Evolutionary conservation across 176 grass and related monocot genomes (phyloP).

Genomic region (Musa beccarii): DNA sequence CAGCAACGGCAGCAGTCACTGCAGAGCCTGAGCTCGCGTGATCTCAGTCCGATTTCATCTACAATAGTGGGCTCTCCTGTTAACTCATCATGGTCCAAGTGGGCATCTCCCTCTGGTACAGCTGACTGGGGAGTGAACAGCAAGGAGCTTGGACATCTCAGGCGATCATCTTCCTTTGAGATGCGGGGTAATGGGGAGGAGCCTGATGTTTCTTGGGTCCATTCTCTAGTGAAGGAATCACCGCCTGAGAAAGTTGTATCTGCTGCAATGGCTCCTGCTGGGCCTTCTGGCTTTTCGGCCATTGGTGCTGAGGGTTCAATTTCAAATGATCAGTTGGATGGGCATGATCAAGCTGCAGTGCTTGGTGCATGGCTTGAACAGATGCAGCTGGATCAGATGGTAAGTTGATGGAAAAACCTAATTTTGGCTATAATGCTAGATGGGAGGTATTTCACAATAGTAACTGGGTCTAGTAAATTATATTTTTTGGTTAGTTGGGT

Average conservation of each 20-base stretch:
- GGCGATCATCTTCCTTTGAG: conserved; percentile 61
- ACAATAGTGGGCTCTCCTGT: conserved; percentile 43
- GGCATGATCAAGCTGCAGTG: conserved; percentile 40
- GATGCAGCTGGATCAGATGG: conserved; percentile 59
- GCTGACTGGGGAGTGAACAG: conserved; percentile 55
- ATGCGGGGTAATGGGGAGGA: conserved; percentile 46
- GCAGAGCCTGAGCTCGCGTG: conserved; percentile 67
- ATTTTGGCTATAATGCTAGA: background rate
- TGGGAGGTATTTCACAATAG: conserved; percentile 28
- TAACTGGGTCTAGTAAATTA: conserved; percentile 53
- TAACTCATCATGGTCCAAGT: conserved; percentile 55
- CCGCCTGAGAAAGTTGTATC: conserved; percentile 48
- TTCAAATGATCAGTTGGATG: conserved; percentile 29
- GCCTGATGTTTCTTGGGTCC: conserved; percentile 75
- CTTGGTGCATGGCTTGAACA: conserved; percentile 75
- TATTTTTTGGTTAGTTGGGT: conserved; percentile 55
- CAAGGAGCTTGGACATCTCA: conserved; percentile 55
- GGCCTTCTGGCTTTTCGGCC: conserved; percentile 2
- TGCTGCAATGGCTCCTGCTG: conserved; percentile 24
- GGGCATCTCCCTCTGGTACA: conserved; percentile 49
- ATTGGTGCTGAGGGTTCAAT: conserved; percentile 20
- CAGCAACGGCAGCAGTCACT: conserved; percentile 67
- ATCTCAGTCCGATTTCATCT: conserved; percentile 43
- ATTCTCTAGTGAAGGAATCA: conserved; percentile 70
- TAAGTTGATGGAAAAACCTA: background rate